Evolutionary conservation across 2,329 filamentous ascomycete genomes (phyloP), one percentile per base, ranked within the genome.

Genomic region (Ceratocystis ficicola): DNA sequence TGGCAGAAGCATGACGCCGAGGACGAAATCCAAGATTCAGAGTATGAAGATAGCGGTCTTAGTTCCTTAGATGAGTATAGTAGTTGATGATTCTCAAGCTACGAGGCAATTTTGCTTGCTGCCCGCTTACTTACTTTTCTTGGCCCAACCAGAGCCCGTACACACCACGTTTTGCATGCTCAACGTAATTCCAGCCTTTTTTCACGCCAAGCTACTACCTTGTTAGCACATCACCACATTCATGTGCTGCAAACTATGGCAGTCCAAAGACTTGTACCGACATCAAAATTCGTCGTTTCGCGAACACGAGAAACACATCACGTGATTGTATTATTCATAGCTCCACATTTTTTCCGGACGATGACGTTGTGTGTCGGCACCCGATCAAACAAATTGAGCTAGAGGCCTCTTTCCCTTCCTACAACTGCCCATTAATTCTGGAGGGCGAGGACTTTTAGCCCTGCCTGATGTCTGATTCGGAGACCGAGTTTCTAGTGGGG

Each of bases 21-120:
- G 10, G 60, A 62, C 15, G 60, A 44, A 44, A 48, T 62, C n/a
- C 60, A 62, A 41, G 60, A 62, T 46, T 62, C 60, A 2, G 41
- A 62, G 41, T 32, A 62, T 30, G 60, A 62, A 41, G 60, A 62
- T 48, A 17, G 12, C 3, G 6, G 22, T 8, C 1, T 5, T 30
- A 41, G 30, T n/a, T 36, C 25, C n/a, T 62, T 25, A 17, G 12
- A 62, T 20, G 6, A 52, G 25, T 10, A 25, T 1, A 28, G 20
- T 10, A 52, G 20, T 52, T 5, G 20, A 8, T 28, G 15, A 25
- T 25, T 52, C 25, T 8, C 28, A 15, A 25, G 48, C 22, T 22
- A 52, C 48, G 22, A 25, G 25, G 20, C 7, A 52, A 52, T 15
- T 28, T 5, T 25, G 12, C 36, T 41, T 41, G 10, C 12, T 52